Percentiles rank a stretch among this genome's conserved stretches.
phyloP scores from a whole-genome alignment of 495 filamentous ascomycete genomes.

The Friedmanniomyces simplex region DNA sequence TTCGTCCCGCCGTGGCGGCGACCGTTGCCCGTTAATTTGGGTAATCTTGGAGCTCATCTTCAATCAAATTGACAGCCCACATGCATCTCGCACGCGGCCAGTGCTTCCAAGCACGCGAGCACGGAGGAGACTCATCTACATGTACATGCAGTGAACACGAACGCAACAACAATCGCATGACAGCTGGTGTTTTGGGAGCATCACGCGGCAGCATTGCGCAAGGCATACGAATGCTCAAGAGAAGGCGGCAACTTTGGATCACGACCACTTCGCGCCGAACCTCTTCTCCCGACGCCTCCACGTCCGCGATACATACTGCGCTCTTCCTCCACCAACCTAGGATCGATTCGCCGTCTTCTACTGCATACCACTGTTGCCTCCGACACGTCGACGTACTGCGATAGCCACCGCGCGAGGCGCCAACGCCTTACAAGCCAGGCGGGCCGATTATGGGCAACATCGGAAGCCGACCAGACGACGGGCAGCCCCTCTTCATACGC shows the following conservation, averaged over 20 bases:
- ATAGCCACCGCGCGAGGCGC: background rate
- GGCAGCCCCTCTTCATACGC: conserved; percentile 68
- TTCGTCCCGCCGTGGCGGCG: no score
- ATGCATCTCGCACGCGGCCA: background rate
- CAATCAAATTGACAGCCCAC: background rate
- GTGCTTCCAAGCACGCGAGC: background rate
- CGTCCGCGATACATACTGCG: no score
- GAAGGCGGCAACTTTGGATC: background rate
- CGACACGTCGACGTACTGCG: background rate
- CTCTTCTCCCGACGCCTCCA: background rate
- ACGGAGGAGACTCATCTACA: no score
- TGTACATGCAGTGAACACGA: no score
- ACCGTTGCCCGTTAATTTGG: background rate
- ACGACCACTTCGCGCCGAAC: background rate
- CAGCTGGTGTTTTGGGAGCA: background rate
- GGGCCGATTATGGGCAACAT: conserved; percentile 70
- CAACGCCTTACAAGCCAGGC: background rate
- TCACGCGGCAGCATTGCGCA: background rate
- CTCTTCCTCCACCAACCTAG: no score
- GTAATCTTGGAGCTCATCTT: background rate
- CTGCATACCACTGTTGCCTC: no score
- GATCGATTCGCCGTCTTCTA: no score
- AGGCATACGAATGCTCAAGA: background rate
- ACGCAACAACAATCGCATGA: background rate
- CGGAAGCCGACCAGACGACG: conserved; percentile 81